phyloP scores from a whole-genome alignment of 75 land plant species.

The Larix kaempferi region DNA sequence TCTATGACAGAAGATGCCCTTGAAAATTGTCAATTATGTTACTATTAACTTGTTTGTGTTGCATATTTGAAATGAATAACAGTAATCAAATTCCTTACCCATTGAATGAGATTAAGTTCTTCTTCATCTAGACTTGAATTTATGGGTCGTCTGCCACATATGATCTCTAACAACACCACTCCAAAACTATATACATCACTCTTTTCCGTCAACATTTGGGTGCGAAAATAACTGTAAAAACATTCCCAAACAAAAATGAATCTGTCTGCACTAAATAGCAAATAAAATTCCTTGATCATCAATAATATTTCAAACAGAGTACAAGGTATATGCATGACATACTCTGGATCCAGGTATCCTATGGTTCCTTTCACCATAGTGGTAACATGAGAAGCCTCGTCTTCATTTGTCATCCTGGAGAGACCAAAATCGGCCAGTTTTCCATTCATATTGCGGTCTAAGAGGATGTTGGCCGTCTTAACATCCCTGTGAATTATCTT shows the following conservation, averaged over 20 bases:
- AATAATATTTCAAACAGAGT: not conserved
- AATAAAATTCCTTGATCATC: not conserved
- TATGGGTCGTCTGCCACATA: conserved; percentile 7
- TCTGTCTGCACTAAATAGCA: not conserved
- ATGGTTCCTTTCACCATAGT: conserved; percentile 23
- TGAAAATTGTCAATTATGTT: too few species aligned
- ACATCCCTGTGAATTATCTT: conserved; percentile 32
- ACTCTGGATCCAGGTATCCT: conserved; percentile 39
- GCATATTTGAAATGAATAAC: too few species aligned
- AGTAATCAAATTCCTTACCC: conserved; percentile 20
- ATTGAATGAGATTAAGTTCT: conserved; percentile 33
- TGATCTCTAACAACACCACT: conserved; percentile 44
- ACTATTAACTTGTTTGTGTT: too few species aligned
- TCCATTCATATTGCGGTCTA: conserved; percentile 15
- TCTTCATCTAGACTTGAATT: conserved; percentile 9
- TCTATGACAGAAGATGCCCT: too few species aligned
- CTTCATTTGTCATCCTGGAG: not conserved
- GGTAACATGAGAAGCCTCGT: not conserved
- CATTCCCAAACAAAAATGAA: not conserved
- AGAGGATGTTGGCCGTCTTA: conserved; percentile 25
- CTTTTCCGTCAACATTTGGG: conserved; percentile 39
- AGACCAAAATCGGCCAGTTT: conserved; percentile 32
- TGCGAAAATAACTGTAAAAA: conserved; percentile 27
- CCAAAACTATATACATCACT: conserved; percentile 56
- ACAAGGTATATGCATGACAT: not conserved